phyloP scores from a whole-genome alignment of 2,329 filamentous ascomycete species.

The Colletotrichum sp. region DNA sequence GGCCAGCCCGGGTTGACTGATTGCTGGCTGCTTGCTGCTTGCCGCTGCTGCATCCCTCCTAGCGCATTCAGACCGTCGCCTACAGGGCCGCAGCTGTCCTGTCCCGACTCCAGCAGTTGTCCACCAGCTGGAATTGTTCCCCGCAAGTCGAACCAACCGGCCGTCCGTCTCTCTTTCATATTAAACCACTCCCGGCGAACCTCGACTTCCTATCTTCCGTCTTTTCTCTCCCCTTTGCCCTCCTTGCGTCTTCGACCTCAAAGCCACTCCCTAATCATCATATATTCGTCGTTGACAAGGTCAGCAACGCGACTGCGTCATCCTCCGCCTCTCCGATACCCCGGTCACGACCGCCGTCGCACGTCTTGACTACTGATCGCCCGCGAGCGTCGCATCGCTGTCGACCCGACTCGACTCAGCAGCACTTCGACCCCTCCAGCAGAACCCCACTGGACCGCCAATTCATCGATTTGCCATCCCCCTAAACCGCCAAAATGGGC shows the following conservation, averaged over 20 bases:
- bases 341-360: slow-evolving; percentile 1
- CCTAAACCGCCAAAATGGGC: slow-evolving; percentile 47
- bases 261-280: not conserved
- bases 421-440: not conserved
- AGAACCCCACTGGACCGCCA: not conserved
- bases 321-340: not conserved
- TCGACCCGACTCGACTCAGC: not conserved
- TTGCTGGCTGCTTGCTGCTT: not conserved
- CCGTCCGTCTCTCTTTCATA: not conserved
- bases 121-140: not conserved
- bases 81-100: not conserved
- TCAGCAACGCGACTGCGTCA: not conserved
- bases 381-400: slow-evolving; percentile 4
- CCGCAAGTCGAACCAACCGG: not conserved
- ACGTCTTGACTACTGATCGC: not conserved
- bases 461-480: not conserved
- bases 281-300: not conserved
- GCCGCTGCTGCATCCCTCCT: not conserved
- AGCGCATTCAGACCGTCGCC: not conserved
- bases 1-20: not conserved
- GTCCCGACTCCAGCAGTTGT: not conserved
- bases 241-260: not conserved
- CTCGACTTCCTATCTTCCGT: not conserved
- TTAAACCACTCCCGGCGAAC: not conserved
- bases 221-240: not conserved